Base-by-base conservation (phyloP, 208 protist genomes). In the Naegleria lovaniensis region DNA sequence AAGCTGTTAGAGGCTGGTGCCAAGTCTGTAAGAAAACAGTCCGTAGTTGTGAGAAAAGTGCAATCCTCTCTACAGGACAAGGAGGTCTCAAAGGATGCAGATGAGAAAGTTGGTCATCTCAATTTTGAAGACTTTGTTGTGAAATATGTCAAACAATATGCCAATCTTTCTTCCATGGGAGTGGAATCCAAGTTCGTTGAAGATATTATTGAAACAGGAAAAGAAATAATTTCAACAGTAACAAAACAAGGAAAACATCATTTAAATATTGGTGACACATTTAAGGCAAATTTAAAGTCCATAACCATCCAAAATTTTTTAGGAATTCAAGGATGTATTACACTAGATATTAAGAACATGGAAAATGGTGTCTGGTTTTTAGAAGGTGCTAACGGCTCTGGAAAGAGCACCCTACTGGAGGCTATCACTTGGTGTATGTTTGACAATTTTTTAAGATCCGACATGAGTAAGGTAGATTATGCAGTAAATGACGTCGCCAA, bases 331-430 rank as follows among this genome's bases (percentile, higher is more conserved):
- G n/a, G n/a, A n/a, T 25, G 25, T n/a, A 84, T 86, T 39, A 58
- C 13, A 1, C 76, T 90, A n/a, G 16, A 76, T 36, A 29, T 90
- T 11, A 86, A 38, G 39, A 38, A 48, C 6, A 86, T 85, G 75
- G 9, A 84, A 6, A 38, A 90, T 90, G 88, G 76, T n/a, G 22
- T 90, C 76, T 90, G 88, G 88, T 86, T 90, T 55, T 51, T 90
- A 1, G 41, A 51, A 38, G 88, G 88, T 11, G 1, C 39, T 36
- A 90, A 90, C 76, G 88, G 88, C 22, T 25, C 88, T 33, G 88
- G 88, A 22, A 90, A 90, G 22, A 86, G 76, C 39, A 84, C 41
- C 15, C 0, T 90, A 4, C 55, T 90, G 58, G 88, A 90, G 38
- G 88, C 88, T 39, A 67, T 90, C 36, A 86, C 48, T 39, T 90